Evolutionary conservation across 352 stramenopile genomes (phyloP), one percentile per base, ranked within the genome.

Genomic region (Aphanomyces invadans): DNA sequence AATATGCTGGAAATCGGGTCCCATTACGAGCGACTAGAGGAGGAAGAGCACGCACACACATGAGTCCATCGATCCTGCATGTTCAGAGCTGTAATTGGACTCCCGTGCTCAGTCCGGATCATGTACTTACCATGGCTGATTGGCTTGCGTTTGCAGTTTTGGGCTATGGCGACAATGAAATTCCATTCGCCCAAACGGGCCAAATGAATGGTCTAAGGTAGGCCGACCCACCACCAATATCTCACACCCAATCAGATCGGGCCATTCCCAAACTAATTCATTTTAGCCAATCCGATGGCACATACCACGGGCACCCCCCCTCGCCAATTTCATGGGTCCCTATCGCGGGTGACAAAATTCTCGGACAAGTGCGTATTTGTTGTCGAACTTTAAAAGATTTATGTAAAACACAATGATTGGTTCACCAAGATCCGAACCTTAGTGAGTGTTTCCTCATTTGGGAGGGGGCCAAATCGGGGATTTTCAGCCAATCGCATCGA

Each of bases 1-100:
- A 89, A 99, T 99, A 90, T 99, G 96, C 83, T 99, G 96, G 85
- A 99, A 99, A 80, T 99, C 97, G 76, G 86, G 89, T 75, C 90
- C 88, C 76, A 93, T 91, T 74, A 93, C 84, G 82, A 93, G 84
- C 79, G 84, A 93, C 84, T 93, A 69, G 38, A 66, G 21, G 26
- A 51, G 19, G 45, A 53, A 53, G 45, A 53, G 19, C n/a, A n/a
- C n/a, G n/a, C n/a, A n/a, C n/a, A n/a, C n/a, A n/a, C n/a, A n/a
- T n/a, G n/a, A n/a, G n/a, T n/a, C n/a, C n/a, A n/a, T n/a, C n/a
- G n/a, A n/a, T n/a, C n/a, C n/a, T n/a, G n/a, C n/a, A n/a, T n/a
- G n/a, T n/a, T n/a, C n/a, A n/a, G n/a, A n/a, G n/a, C n/a, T n/a
- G n/a, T n/a, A n/a, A n/a, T n/a, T n/a, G n/a, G n/a, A n/a, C n/a